Base-by-base conservation (phyloP, 192 early-diverging fungal genomes). In the Gigaspora rosea region DNA sequence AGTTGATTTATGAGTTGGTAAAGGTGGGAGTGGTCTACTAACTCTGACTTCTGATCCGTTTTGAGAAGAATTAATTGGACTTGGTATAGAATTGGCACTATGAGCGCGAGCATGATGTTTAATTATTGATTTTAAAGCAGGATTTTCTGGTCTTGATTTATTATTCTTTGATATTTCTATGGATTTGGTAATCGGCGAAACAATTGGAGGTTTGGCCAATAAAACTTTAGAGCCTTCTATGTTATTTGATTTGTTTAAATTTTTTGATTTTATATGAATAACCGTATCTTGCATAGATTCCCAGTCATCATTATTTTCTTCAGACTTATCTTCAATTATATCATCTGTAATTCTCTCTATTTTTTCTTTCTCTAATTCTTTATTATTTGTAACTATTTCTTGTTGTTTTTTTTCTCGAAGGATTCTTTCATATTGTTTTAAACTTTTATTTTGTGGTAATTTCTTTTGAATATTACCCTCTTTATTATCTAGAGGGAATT, bases 201-300 rank as follows among this genome's bases (percentile, higher is more conserved):
- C 52, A 15, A 56, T 11, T 11, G 52, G 52, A 11, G 12, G 52
- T 56, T 56, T 13, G 0, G 52, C 52, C 8, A 56, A 15, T 56
- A 5, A 18, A 1, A 18, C 18, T 56, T 56, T 56, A 15, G 2
- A 11, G 15, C 4, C 35, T 47, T 15, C 18, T 4, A 13, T 20
- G 35, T 66, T 47, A 18, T n/a, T 48, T 66, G 2, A 18, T 46
- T n/a, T 66, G 6, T 35, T 15, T 27, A 35, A 8, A 35, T 9
- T 33, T 64, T 64, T 35, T 16, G 41, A 35, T 1, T 47, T 47
- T 66, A 36, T 47, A 0, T 2, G 27, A 20, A 66, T 66, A n/a
- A 66, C 64, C 3, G 64, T 66, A 66, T 66, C 59, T 62, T 62
- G 59, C 32, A 62, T 35, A 11, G 20, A 62, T 32, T 62, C 59